Conservation (phyloP, 2,329 filamentous ascomycete species). For the Alternaria dauci region DNA sequence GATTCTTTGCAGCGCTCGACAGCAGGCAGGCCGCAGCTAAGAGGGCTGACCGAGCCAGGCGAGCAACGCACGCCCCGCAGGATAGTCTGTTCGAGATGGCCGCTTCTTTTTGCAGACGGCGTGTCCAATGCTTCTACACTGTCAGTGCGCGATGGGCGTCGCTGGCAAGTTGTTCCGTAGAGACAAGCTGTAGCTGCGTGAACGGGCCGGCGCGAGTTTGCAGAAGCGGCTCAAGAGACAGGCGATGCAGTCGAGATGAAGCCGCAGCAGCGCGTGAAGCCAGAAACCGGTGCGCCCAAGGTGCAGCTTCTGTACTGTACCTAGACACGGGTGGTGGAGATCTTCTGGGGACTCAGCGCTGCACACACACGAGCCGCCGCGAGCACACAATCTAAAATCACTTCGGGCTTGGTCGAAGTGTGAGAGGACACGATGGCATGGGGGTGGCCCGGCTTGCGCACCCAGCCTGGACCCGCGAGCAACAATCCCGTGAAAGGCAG, state of each 20-base stretch:
- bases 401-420: slow-evolving; percentile 44
- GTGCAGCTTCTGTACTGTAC: slow-evolving; percentile 32
- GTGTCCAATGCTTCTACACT: slow-evolving; percentile 34
- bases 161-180: slow-evolving; percentile 31
- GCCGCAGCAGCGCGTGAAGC: slow-evolving; percentile 27
- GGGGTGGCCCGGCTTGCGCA: slow-evolving; percentile 40
- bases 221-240: slow-evolving; percentile 34
- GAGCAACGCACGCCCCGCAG: slow-evolving; percentile 47
- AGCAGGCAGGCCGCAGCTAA: slow-evolving; percentile 53
- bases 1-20: slow-evolving; percentile 48
- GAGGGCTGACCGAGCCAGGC: slow-evolving; percentile 52
- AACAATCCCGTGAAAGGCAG: slow-evolving; percentile 28
- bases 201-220: slow-evolving; percentile 49
- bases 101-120: slow-evolving; percentile 38
- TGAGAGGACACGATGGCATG: slow-evolving; percentile 35
- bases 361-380: slow-evolving; percentile 42
- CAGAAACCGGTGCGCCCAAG: slow-evolving; percentile 28
- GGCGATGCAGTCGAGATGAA: slow-evolving; percentile 25
- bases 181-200: slow-evolving; percentile 38
- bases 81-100: slow-evolving; percentile 38
- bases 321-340: slow-evolving; percentile 48
- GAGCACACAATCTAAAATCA: slow-evolving; percentile 50
- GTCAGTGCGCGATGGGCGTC: slow-evolving; percentile 39
- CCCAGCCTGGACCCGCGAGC: slow-evolving; percentile 39
- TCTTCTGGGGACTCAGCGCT: slow-evolving; percentile 42